Conservation (phyloP, 306 rosid species). For the Malus sylvestris region DNA sequence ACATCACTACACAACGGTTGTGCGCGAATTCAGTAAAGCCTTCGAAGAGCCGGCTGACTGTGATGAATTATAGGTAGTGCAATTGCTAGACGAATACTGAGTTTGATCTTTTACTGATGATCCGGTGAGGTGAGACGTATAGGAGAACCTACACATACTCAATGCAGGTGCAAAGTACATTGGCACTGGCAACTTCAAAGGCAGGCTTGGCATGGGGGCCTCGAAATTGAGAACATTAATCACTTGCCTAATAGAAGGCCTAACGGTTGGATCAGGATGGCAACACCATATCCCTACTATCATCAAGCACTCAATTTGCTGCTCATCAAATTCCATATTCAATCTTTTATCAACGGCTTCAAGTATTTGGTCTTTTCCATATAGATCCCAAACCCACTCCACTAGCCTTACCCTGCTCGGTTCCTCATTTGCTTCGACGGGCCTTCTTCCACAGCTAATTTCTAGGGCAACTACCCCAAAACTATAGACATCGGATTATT, state of each 20-base stretch:
- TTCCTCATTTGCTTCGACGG: constrained; percentile 44
- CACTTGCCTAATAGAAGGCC: constrained; percentile 65
- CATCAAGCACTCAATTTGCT: constrained; percentile 44
- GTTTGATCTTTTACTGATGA: constrained; percentile 28
- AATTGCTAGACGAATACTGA: constrained; percentile 26
- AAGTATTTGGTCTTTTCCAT: constrained; percentile 44
- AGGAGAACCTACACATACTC: constrained; percentile 34
- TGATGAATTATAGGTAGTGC: constrained; percentile 34
- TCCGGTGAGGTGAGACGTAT: constrained; percentile 22
- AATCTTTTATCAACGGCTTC: constrained; percentile 46
- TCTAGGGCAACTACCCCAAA: constrained; percentile 75
- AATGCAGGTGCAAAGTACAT: constrained; percentile 56
- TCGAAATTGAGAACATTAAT: constrained; percentile 46
- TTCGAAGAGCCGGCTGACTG: constrained; percentile 41
- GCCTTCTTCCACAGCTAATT: constrained; percentile 62
- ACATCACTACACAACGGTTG: background rate
- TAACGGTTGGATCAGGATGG: constrained; percentile 48
- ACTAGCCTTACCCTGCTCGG: constrained; percentile 40
- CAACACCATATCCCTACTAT: constrained; percentile 66
- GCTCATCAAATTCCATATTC: constrained; percentile 33
- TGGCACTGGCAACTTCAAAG: constrained; percentile 52
- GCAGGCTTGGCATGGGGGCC: constrained; percentile 49
- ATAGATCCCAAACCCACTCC: constrained; percentile 70
- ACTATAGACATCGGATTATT: constrained; percentile 65
- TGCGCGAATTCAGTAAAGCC: constrained; percentile 26